Base-by-base conservation (phyloP, 345 rosid species). In the Sonneratia alba region DNA sequence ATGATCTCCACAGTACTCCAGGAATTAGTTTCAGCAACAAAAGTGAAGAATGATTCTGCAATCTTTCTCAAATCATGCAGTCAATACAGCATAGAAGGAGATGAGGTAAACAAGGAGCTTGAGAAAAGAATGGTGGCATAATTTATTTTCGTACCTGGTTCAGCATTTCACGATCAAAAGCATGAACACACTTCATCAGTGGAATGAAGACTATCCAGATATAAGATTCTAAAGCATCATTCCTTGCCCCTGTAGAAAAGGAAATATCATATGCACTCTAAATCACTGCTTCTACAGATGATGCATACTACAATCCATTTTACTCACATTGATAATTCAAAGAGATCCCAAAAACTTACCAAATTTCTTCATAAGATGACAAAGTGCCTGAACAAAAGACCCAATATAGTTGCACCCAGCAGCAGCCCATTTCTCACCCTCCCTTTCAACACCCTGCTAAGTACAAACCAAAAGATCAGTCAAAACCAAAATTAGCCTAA, bases 171-270 rank as follows among this genome's bases (percentile, higher is more conserved):
- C 83, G 79, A 51, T 90, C 96, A 77, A 84, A 84, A 43, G 81
- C 78, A 69, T 84, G 87, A 48, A 77, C 82, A 85, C 80, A 85
- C 83, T 80, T 86, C 87, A 86, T 76, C 38, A 88, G 57, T 0
- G 96, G 97, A 80, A 94, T 76, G 80, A 90, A 90, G 68, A 83
- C 79, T 76, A 78, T 85, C 93, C 95, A 81, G 59, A 83, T 78
- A 83, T 87, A 91, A 47, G 82, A 81, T 74, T 74, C 83, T 73
- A 91, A 57, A 67, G 79, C 81, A 72, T 78, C 83, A 73, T 77
- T 77, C 75, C 71, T 55, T 76, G 74, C 76, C 77, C 75, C 89
- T 82, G 81, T 37, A 67, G 64, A 56, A 42, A 9, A 55, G 11
- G 24, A 14, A 53, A 67, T 36, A 70, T 34, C 27, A 53, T 7